Conservation (phyloP, 192 early-diverging fungal species). For the Coemansia sp. region DNA sequence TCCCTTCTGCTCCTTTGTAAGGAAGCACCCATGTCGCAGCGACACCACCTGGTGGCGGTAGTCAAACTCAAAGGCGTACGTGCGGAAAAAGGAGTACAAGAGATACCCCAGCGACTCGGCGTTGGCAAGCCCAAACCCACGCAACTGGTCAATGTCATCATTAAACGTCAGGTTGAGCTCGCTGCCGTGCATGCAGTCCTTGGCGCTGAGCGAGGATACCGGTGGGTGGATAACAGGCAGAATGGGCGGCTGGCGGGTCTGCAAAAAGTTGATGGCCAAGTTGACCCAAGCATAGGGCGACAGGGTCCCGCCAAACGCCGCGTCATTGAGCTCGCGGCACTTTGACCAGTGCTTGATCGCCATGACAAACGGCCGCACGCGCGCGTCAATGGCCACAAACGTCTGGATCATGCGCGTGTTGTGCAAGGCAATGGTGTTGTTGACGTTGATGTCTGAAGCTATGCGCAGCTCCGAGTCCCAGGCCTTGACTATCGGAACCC, state of each 20-base stretch:
- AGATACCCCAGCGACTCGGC: constrained; percentile 74
- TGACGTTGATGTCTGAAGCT: constrained; percentile 92
- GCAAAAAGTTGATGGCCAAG: constrained; percentile 90
- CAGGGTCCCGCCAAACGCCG: constrained; percentile 89
- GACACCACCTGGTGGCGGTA: constrained; percentile 80
- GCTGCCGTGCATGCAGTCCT: constrained; percentile 9
- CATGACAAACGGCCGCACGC: constrained; percentile 87
- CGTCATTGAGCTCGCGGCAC: constrained; percentile 83
- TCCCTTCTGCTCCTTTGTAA: constrained; percentile 80
- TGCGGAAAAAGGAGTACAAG: constrained; percentile 83
- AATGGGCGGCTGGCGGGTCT: constrained; percentile 85
- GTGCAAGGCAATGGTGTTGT: constrained; percentile 84
- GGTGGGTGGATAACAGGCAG: constrained; percentile 78
- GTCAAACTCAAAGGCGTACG: constrained; percentile 79
- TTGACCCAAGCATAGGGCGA: constrained; percentile 95
- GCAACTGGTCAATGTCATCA: constrained; percentile 63
- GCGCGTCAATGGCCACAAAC: constrained; percentile 82
- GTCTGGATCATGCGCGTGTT: constrained; percentile 89
- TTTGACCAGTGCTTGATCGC: constrained; percentile 94
- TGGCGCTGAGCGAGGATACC: constrained; percentile 14
- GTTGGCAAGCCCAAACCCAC: constrained; percentile 69
- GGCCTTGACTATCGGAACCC: constrained; percentile 91
- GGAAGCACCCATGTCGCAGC: constrained; percentile 71
- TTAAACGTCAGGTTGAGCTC: constrained; percentile 75
- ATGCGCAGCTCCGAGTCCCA: constrained; percentile 87